A percentile compares a stretch with the other conserved stretches of the same genome.
Evolutionary conservation across 805 yeast genomes (phyloP).

Genomic region (Cyberlindnera amylophila): DNA sequence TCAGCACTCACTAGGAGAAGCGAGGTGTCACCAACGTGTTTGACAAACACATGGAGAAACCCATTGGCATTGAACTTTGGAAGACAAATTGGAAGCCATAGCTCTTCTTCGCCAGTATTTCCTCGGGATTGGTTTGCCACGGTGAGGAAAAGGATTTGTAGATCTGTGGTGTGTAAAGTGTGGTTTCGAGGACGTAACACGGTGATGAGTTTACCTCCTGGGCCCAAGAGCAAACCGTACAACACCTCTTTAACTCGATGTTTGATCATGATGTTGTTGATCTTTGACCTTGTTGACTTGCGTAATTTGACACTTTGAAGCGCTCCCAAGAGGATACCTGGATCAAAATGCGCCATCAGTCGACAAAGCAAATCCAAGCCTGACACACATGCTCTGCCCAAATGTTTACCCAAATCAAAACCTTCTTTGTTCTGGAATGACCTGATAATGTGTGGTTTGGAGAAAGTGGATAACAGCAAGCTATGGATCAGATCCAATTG

Average conservation of each 20-base stretch:
- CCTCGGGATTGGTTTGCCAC: slow-evolving; percentile 45
- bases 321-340: slow-evolving; percentile 61
- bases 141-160: slow-evolving; percentile 69
- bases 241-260: slow-evolving; percentile 52
- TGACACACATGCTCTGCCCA: slow-evolving; percentile 70
- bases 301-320: slow-evolving; percentile 60
- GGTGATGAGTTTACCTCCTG: slow-evolving; percentile 61
- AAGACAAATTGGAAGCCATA: slow-evolving; percentile 92
- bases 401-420: slow-evolving; percentile 72
- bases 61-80: slow-evolving; percentile 90
- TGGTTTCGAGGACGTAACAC: slow-evolving; percentile 76
- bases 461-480: slow-evolving; percentile 74
- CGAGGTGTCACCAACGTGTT: slow-evolving; percentile 46
- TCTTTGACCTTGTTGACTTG: slow-evolving; percentile 50
- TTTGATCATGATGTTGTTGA: slow-evolving; percentile 52
- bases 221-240: slow-evolving; percentile 69
- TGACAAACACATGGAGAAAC: slow-evolving; percentile 77
- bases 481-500: slow-evolving; percentile 75
- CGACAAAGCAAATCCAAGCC: slow-evolving; percentile 64
- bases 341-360: slow-evolving; percentile 49
- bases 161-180: slow-evolving; percentile 74
- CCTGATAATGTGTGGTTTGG: slow-evolving; percentile 71
- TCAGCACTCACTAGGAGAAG: slow-evolving; percentile 49
- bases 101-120: slow-evolving; percentile 51
- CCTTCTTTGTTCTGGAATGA: slow-evolving; percentile 70